phyloP scores from a whole-genome alignment of 2,329 filamentous ascomycete genomes.

The Zopfia rhizophila region DNA sequence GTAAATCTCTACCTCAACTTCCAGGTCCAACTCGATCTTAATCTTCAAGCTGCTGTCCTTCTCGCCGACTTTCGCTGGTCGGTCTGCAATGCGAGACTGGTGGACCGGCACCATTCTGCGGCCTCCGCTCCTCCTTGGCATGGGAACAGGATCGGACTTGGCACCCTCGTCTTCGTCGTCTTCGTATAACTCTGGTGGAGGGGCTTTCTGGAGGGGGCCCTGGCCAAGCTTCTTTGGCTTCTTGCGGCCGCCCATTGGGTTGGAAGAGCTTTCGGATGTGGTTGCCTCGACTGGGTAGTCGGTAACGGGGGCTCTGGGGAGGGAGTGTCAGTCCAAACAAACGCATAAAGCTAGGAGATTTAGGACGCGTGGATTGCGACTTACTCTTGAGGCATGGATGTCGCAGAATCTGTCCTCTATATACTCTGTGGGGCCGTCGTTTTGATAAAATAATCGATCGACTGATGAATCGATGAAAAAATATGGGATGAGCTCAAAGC shows the following conservation, averaged over 20 bases:
- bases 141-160: conserved; percentile 53
- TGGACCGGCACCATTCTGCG: conserved; percentile 42
- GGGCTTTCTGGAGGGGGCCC: conserved; percentile 18
- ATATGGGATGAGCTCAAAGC: conserved; percentile 3
- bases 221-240: conserved; percentile 27
- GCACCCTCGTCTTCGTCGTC: conserved; percentile 40
- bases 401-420: conserved; percentile 20
- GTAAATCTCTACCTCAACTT: conserved; percentile 46
- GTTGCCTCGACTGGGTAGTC: conserved; percentile 11
- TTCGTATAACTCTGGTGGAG: conserved; percentile 8
- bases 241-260: conserved; percentile 15
- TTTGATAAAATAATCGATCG: conserved; percentile 4
- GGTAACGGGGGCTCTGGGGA: conserved; percentile 19
- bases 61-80: conserved; percentile 45
- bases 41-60: conserved; percentile 54
- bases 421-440: conserved; percentile 8
- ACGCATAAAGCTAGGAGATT: conserved; percentile 2
- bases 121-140: conserved; percentile 17
- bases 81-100: conserved; percentile 53
- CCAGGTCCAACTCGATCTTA: conserved; percentile 55
- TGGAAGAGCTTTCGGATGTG: conserved; percentile 19
- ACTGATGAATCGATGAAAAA: conserved; percentile 2
- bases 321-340: conserved; percentile 12
- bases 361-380: conserved; percentile 10
- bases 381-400: conserved; percentile 29